phyloP scores from a whole-genome alignment of 1,284 basidiomycete species.

The Malassezia nana region DNA sequence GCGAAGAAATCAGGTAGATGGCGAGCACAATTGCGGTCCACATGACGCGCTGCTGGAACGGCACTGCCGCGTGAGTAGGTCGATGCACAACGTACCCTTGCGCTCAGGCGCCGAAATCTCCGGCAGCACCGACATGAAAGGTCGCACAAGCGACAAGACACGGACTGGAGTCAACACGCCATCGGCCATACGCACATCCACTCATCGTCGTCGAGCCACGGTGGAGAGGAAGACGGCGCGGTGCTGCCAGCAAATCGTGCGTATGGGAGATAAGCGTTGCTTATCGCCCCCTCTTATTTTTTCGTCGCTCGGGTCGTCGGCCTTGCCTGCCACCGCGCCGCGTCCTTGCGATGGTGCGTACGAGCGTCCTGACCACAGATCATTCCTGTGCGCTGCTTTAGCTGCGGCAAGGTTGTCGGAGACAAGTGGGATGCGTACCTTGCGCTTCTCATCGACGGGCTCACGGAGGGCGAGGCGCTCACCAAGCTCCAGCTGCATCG shows the following conservation, averaged over 20 bases:
- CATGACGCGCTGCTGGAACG: conserved; percentile 45
- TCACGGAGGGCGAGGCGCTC: conserved; percentile 67
- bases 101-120: conserved; percentile 48
- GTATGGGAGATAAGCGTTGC: not conserved
- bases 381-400: conserved; percentile 47
- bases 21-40: conserved; percentile 48
- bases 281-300: conserved; percentile 6
- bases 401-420: conserved; percentile 47
- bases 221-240: conserved; percentile 5
- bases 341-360: conserved; percentile 7
- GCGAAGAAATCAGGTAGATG: conserved; percentile 47
- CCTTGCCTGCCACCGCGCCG: conserved; percentile 1
- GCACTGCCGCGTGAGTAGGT: conserved; percentile 23
- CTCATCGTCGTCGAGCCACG: conserved; percentile 13
- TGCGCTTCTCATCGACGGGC: conserved; percentile 38
- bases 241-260: conserved; percentile 14
- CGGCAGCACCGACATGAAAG: conserved; percentile 47
- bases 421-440: conserved; percentile 48
- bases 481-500: conserved; percentile 81
- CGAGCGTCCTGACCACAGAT: conserved; percentile 21
- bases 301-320: not conserved
- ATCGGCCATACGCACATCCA: conserved; percentile 13
- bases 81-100: conserved; percentile 26
- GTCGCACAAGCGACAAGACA: conserved; percentile 47
- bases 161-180: conserved; percentile 27